Evolutionary conservation across 2,329 filamentous ascomycete genomes (phyloP), one percentile per base, ranked within the genome.

Genomic region (Aspergillus aculeatinus): DNA sequence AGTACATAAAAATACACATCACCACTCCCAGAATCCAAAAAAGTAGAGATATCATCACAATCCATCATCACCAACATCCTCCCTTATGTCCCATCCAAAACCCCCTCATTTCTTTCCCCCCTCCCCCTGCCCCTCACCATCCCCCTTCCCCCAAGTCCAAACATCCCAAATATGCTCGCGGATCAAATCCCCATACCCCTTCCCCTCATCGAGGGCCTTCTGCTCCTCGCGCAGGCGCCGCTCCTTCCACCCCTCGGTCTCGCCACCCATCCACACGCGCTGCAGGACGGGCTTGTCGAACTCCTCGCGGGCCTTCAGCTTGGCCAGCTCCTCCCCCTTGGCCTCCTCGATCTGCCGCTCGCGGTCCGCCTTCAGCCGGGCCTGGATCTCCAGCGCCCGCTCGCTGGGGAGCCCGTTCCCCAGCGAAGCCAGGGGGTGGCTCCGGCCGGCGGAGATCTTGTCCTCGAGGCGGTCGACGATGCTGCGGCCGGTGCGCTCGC

Each of bases 81-180:
- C 14, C 14, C 39, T 44, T 5, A 44, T 7, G 2, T 19, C 16
- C 39, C 39, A 16, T n/a, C 16, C 14, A 14, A 12, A 16, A 11
- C 33, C 27, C 25, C 25, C 6, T 42, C 39, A 42, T 7, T 59
- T 48, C n/a, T 62, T 33, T 29, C 27, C 47, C 47, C 35, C 42
- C 31, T 59, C 7, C 7, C 7, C 27, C 7, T 29, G 2, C 7
- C 7, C 27, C 7, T 29, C 27, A 9, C 27, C 58, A 50, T 63
- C 60, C 55, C 69, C 70, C 61, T 72, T 71, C 39, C 73, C 72
- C 72, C 71, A 74, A 61, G 73, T 78, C 77, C 77, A 79, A 31
- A 79, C 78, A 60, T 80, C 78, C 76, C 74, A 78, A 49, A 80
- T 74, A 73, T 80, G 75, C 60, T 80, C 76, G 63, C 73, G 71